Evolutionary conservation across 345 rosid genomes (phyloP).

Genomic region (Arabidopsis arenosa): DNA sequence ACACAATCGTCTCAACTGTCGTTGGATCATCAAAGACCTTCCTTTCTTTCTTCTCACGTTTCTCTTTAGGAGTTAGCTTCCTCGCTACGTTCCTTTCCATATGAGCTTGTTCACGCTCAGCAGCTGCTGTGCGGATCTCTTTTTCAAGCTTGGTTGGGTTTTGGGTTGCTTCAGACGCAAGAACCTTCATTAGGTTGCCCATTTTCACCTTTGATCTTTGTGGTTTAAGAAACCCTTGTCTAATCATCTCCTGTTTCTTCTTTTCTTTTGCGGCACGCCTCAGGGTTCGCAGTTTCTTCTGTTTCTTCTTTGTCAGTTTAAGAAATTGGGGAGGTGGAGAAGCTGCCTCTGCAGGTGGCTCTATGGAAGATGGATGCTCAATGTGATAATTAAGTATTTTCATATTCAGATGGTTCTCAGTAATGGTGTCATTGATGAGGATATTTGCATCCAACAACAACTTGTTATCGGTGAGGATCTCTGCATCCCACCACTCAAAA

Average conservation of each 20-base stretch:
- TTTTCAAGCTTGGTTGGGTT: conserved; percentile 91
- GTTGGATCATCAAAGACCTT: conserved; percentile 78
- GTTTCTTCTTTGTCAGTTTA: conserved; percentile 88
- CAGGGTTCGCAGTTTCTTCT: conserved; percentile 87
- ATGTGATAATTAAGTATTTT: conserved; percentile 72
- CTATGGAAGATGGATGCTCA: conserved; percentile 86
- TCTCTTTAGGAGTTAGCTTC: conserved; percentile 90
- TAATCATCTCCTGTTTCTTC: conserved; percentile 89
- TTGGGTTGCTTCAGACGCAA: conserved; percentile 88
- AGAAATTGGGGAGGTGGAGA: conserved; percentile 91
- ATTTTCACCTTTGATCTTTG: conserved; percentile 84
- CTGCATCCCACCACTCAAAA: conserved; percentile 87
- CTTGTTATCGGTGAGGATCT: conserved; percentile 55
- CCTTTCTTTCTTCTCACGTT: conserved; percentile 87
- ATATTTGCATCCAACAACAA: conserved; percentile 80
- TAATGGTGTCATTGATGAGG: conserved; percentile 44
- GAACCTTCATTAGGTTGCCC: conserved; percentile 93
- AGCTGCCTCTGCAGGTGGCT: conserved; percentile 87
- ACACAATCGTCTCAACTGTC: conserved; percentile 70
- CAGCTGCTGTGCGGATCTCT: conserved; percentile 86
- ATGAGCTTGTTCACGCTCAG: conserved; percentile 96
- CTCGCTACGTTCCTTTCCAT: conserved; percentile 85
- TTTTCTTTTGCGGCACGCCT: conserved; percentile 83
- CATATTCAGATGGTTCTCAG: conserved; percentile 58
- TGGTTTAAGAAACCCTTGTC: conserved; percentile 89